Evolutionary conservation across 2,329 filamentous ascomycete genomes (phyloP).

Genomic region (Neofusicoccum umdonicola): DNA sequence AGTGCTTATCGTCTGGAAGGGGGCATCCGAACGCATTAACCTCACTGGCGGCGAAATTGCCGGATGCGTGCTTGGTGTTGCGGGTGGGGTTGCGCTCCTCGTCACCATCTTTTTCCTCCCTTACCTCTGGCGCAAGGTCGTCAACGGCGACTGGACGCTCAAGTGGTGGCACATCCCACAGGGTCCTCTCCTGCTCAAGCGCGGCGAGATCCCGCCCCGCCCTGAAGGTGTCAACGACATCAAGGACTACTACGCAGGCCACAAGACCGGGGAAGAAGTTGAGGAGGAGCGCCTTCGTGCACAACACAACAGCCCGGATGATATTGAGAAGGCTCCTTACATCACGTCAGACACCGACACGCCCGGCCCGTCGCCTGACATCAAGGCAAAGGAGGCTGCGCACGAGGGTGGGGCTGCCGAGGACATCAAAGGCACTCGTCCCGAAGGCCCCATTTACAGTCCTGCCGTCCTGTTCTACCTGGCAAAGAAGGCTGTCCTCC

Average conservation of each 20-base stretch:
- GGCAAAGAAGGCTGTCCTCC: conserved; percentile 48
- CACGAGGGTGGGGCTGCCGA: background rate
- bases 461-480: conserved; percentile 46
- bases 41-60: conserved; percentile 51
- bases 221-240: conserved; percentile 44
- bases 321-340: conserved; percentile 28
- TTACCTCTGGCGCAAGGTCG: conserved; percentile 58
- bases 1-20: conserved; percentile 45
- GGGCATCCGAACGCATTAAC: conserved; percentile 45
- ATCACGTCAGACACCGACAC: background rate
- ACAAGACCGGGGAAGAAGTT: conserved; percentile 55
- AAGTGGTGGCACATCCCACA: conserved; percentile 54
- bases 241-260: conserved; percentile 57
- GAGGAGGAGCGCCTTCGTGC: conserved; percentile 27
- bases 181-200: conserved; percentile 53
- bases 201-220: conserved; percentile 36
- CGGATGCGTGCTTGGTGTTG: conserved; percentile 55
- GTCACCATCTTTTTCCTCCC: conserved; percentile 57
- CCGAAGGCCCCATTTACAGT: conserved; percentile 44
- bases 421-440: conserved; percentile 24
- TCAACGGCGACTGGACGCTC: conserved; percentile 62
- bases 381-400: background rate
- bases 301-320: conserved; percentile 22
- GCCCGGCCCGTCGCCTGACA: background rate
- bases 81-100: conserved; percentile 51